Percentiles rank a stretch among this genome's conserved stretches.
Conservation (phyloP, 2,329 filamentous ascomycete species). For the Claviceps arundinis region DNA sequence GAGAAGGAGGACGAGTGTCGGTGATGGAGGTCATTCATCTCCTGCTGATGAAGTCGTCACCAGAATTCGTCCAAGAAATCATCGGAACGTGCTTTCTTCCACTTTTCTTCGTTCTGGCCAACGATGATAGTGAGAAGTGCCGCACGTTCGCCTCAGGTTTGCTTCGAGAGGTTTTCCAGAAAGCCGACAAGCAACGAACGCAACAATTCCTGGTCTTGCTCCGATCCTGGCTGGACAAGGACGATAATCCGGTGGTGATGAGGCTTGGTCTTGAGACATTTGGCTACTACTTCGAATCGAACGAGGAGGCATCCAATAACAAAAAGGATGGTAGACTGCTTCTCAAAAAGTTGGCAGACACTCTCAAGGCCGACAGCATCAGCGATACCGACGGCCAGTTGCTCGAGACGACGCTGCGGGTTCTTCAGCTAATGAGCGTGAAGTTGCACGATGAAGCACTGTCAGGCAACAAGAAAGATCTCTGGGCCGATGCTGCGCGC, state of each 20-base stretch:
- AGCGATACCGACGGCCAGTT: constrained; percentile 53
- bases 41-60: constrained; percentile 71
- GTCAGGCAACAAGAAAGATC: constrained; percentile 39
- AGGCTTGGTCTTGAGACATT: constrained; percentile 70
- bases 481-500: constrained; percentile 59
- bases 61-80: constrained; percentile 72
- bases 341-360: constrained; percentile 36
- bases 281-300: constrained; percentile 66
- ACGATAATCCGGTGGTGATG: constrained; percentile 56
- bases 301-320: constrained; percentile 43
- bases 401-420: constrained; percentile 58
- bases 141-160: constrained; percentile 68
- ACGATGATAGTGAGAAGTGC: constrained; percentile 80
- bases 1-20: constrained; percentile 77
- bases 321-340: constrained; percentile 56
- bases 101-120: constrained; percentile 70
- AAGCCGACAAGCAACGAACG: constrained; percentile 59
- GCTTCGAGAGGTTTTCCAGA: constrained; percentile 67
- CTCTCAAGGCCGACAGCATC: constrained; percentile 41
- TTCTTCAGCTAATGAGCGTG: constrained; percentile 54
- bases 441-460: constrained; percentile 53
- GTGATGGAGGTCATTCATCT: constrained; percentile 86
- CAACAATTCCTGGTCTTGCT: constrained; percentile 59
- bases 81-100: constrained; percentile 73
- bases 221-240: constrained; percentile 62